Percentiles rank a stretch among this genome's conserved stretches.
These are phyloP conservation scores for Phialophora verrucosa DNA, from an alignment of 2,329 filamentous ascomycete species.

Conservation along the genomic window DNA sequence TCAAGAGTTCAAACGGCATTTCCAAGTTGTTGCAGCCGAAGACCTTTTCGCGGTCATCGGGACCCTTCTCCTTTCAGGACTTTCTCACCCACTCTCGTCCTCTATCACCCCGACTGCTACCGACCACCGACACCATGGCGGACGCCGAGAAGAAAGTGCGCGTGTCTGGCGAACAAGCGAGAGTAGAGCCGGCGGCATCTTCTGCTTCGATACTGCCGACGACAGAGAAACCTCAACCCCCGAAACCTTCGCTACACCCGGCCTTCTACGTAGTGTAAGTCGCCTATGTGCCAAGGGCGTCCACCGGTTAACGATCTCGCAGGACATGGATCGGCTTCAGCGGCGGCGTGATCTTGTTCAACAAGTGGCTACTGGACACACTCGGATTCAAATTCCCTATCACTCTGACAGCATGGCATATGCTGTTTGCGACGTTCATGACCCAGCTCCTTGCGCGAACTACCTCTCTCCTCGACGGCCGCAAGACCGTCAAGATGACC, in stretches of 20 bases:
- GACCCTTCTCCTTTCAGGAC: conserved; percentile 55
- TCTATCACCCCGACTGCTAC: conserved; percentile 47
- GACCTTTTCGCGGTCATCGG: conserved; percentile 45
- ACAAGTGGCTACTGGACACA: conserved; percentile 95
- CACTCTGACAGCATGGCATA: conserved; percentile 87
- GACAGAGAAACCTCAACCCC: conserved; percentile 69
- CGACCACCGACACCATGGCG: conserved; percentile 55
- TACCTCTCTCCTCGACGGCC: conserved; percentile 86
- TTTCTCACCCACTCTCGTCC: conserved; percentile 51
- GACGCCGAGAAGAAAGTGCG: conserved; percentile 80
- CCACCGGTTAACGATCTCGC: conserved; percentile 29
- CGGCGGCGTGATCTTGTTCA: conserved; percentile 96
- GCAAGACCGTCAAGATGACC: conserved; percentile 97
- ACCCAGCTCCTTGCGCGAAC: conserved; percentile 92
- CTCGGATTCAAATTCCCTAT: conserved; percentile 53
- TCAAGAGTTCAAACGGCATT: conserved; percentile 25
- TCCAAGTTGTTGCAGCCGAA: conserved; percentile 33
- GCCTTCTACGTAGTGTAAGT: conserved; percentile 78
- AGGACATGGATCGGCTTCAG: conserved; percentile 92
- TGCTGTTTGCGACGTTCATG: conserved; percentile 89
- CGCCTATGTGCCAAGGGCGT: neutral
- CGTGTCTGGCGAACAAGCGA: conserved; percentile 75
- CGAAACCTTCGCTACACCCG: conserved; percentile 73
- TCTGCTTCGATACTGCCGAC: conserved; percentile 72
- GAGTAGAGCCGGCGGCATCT: conserved; percentile 56